A percentile compares a stretch with the other conserved stretches of the same genome.
phyloP scores from a whole-genome alignment of 768 basidiomycete genomes.

The Psilocybe sp. region DNA sequence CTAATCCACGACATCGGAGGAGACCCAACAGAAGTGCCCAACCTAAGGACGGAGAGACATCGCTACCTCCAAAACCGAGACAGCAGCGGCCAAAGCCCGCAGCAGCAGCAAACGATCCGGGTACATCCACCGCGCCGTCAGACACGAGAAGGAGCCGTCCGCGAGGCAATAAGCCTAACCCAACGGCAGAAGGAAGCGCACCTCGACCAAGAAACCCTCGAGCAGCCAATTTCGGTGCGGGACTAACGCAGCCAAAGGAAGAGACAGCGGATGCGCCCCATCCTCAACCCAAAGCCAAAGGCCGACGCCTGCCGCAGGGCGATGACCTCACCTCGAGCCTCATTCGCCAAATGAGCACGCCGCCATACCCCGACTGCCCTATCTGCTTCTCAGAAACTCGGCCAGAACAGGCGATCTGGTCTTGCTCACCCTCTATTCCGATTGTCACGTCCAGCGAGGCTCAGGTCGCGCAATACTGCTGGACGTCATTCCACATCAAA shows the following conservation, averaged over 20 bases:
- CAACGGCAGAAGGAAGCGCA: no score
- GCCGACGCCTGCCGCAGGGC: slow-evolving; percentile 19
- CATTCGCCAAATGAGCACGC: slow-evolving; percentile 58
- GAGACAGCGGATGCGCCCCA: background rate
- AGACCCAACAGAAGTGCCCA: background rate
- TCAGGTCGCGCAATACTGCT: slow-evolving; percentile 67
- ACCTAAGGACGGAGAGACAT: background rate
- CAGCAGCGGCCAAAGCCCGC: background rate
- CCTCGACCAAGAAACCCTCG: slow-evolving; percentile 8
- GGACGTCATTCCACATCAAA: slow-evolving; percentile 87
- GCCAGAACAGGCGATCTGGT: slow-evolving; percentile 83
- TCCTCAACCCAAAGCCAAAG: background rate
- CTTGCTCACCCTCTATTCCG: slow-evolving; percentile 70
- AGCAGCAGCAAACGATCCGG: background rate
- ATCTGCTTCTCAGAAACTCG: slow-evolving; percentile 83
- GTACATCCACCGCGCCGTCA: background rate
- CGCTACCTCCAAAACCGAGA: slow-evolving; percentile 7
- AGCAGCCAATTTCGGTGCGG: slow-evolving; percentile 23
- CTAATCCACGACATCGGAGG: background rate
- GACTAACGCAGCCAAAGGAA: slow-evolving; percentile 15
- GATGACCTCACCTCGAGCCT: slow-evolving; percentile 78
- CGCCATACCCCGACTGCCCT: slow-evolving; percentile 75
- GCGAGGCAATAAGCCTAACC: no score
- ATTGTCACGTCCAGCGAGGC: slow-evolving; percentile 31
- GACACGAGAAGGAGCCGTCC: background rate